Evolutionary conservation across 345 rosid species (phyloP), one percentile per base, ranked within the genome.

Genomic region (Theobroma cacao): DNA sequence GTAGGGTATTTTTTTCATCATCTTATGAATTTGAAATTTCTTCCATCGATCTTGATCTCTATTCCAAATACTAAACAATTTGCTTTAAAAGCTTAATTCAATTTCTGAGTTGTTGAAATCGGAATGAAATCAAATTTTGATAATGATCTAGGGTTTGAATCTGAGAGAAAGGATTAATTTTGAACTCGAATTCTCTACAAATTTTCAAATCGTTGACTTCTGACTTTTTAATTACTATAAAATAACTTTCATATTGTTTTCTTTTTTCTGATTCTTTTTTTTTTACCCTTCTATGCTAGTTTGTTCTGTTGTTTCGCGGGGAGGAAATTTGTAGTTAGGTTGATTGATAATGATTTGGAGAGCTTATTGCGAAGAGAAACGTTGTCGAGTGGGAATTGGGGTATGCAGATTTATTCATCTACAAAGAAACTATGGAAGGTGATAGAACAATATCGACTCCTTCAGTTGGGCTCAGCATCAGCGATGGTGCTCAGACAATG

Each of bases 351-450:
- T 90, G 93, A 71, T 81, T 84, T 83, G 91, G 94, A 90, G 89
- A 75, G 34, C 66, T 81, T 48, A 78, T 82, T 80, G 80, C 59
- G 81, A 82, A 81, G 86, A 88, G 26, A 85, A 83, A 67, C 82
- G 86, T 76, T 72, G 79, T 71, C 82, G 81, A 76, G 86, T 86
- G 69, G 93, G 94, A 79, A 89, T 87, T 75, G 85, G 87, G 78
- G 82, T 87, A 80, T 84, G 88, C 75, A 77, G 82, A 70, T 77
- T 84, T 85, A 76, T 72, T 79, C 77, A 64, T 78, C 78, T 82
- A 77, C 80, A 78, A 59, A 88, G 79, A 45, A 89, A 85, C 52
- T 78, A 96, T 96, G 99, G 92, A 91, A 88, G 84, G 93, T 92
- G 93, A 92, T 50, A 81, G 77, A 81, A 82, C 86, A 67, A 75